These are phyloP conservation scores for Austroboletus niveus DNA, from an alignment of 1,284 basidiomycete genomes.

Conservation along the genomic window DNA sequence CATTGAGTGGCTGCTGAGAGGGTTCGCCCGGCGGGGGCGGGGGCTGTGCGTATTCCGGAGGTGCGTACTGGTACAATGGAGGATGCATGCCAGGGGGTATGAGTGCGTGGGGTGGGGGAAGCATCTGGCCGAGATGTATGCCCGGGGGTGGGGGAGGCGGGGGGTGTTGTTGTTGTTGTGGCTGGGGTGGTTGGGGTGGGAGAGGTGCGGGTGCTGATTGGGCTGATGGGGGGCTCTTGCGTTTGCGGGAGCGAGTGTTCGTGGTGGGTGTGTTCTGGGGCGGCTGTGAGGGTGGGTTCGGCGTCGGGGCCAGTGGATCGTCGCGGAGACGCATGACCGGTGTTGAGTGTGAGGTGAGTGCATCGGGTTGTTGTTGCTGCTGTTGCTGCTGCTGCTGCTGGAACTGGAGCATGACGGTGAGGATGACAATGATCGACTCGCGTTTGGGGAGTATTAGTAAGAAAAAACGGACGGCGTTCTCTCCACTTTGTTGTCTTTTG, in stretches of 20 bases:
- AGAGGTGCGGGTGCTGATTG: slow-evolving; percentile 19
- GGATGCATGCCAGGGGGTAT: slow-evolving; percentile 42
- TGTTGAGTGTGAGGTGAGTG: slow-evolving; percentile 35
- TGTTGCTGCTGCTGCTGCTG: slow-evolving; percentile 28
- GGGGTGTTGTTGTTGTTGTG: slow-evolving; percentile 26
- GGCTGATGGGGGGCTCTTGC: slow-evolving; percentile 45
- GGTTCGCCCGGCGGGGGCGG: slow-evolving; percentile 33
- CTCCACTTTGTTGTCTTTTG: slow-evolving; percentile 19
- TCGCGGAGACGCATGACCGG: slow-evolving; percentile 64
- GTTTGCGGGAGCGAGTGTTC: slow-evolving; percentile 42
- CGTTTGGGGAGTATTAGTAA: slow-evolving; percentile 39
- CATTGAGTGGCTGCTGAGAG: slow-evolving; percentile 28
- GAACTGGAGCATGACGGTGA: slow-evolving; percentile 33
- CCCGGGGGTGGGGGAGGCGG: slow-evolving; percentile 24
- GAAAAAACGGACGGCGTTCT: slow-evolving; percentile 25
- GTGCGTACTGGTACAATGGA: slow-evolving; percentile 36
- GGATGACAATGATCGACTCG: slow-evolving; percentile 37
- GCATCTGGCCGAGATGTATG: slow-evolving; percentile 44
- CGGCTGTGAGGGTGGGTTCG: slow-evolving; percentile 26
- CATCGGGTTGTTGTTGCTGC: slow-evolving; percentile 29
- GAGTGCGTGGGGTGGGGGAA: slow-evolving; percentile 51
- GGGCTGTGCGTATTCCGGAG: slow-evolving; percentile 32
- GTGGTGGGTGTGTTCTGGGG: slow-evolving; percentile 34
- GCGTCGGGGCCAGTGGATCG: slow-evolving; percentile 36
- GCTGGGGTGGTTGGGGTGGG: slow-evolving; percentile 30